phyloP scores from a whole-genome alignment of 768 basidiomycete genomes.

The Hebeloma cylindrosporum region DNA sequence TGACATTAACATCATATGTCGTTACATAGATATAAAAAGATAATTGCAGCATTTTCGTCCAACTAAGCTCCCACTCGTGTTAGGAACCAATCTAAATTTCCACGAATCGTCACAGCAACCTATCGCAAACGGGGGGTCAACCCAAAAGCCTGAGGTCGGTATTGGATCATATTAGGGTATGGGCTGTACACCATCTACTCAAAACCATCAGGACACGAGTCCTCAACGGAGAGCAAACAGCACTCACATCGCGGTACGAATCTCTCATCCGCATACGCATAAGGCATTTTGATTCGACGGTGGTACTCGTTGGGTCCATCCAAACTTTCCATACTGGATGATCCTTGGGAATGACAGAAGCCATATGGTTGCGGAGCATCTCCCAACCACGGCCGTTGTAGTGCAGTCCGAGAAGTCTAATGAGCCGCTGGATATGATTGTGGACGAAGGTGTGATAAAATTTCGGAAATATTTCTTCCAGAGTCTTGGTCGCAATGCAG shows the following conservation, averaged over 20 bases:
- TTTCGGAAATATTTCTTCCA: slow-evolving; percentile 54
- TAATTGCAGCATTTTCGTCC: neutral
- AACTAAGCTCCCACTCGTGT: neutral
- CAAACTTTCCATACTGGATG: slow-evolving; percentile 49
- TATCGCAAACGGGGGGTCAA: neutral
- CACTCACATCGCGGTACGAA: slow-evolving; percentile 55
- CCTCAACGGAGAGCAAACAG: neutral
- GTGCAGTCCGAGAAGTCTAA: slow-evolving; percentile 53
- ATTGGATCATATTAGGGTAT: slow-evolving; percentile 56
- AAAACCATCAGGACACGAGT: slow-evolving; percentile 1
- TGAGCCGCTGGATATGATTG: slow-evolving; percentile 58
- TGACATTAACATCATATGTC: neutral
- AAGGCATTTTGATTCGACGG: slow-evolving; percentile 54
- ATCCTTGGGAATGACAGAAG: slow-evolving; percentile 40
- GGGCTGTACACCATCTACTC: slow-evolving; percentile 52
- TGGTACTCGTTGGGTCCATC: slow-evolving; percentile 39
- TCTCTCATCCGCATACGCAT: slow-evolving; percentile 59
- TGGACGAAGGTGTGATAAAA: slow-evolving; percentile 63
- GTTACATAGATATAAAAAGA: neutral
- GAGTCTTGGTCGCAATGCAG: slow-evolving; percentile 46
- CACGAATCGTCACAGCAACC: neutral
- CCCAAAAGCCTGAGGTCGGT: slow-evolving; percentile 26
- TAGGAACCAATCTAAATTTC: neutral
- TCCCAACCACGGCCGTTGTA: slow-evolving; percentile 52
- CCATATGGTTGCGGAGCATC: slow-evolving; percentile 47